Evolutionary conservation across 106 monocot genomes (phyloP).

Genomic region (Agapanthus africanus): DNA sequence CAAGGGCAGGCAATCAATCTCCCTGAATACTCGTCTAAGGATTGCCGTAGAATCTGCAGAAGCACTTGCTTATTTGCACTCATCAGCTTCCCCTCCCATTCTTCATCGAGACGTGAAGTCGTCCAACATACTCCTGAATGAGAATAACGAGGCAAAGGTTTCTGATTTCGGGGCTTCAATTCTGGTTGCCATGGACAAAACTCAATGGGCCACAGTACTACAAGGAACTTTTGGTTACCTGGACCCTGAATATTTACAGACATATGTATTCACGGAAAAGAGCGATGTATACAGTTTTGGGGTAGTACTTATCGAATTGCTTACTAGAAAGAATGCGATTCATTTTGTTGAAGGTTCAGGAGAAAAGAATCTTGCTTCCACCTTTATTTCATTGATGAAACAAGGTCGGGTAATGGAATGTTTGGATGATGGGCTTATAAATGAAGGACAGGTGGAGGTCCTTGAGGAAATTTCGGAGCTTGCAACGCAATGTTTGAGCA

Average conservation of each 20-base stretch:
- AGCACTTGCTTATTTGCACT: constrained; percentile 47
- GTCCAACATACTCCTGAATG: constrained; percentile 32
- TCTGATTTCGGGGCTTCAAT: constrained; percentile 49
- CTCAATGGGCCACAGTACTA: constrained; percentile 35
- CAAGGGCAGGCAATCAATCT: not conserved
- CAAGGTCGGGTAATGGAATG: constrained; percentile 8
- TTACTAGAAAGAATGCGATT: constrained; percentile 1
- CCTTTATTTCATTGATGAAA: constrained; percentile 18
- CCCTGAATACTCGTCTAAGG: constrained; percentile 23
- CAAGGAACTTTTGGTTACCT: constrained; percentile 43
- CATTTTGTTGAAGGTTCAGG: not conserved
- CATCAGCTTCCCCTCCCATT: constrained; percentile 23
- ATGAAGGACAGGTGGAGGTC: constrained; percentile 10
- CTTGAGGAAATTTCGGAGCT: constrained; percentile 3
- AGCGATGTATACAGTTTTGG: constrained; percentile 66
- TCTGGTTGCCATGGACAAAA: constrained; percentile 27
- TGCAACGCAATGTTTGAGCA: constrained; percentile 15
- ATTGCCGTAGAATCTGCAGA: constrained; percentile 34
- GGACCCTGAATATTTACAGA: constrained; percentile 41
- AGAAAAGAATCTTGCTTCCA: constrained; percentile 17
- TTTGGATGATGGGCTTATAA: constrained; percentile 15
- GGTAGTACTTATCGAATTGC: constrained; percentile 36
- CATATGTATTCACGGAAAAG: constrained; percentile 31
- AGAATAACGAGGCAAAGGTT: constrained; percentile 19
- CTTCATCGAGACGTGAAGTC: constrained; percentile 53